Percentiles rank a stretch among this genome's conserved stretches.
Evolutionary conservation across 2,329 filamentous ascomycete genomes (phyloP).

Genomic region (Xylariomycetidae sp.): DNA sequence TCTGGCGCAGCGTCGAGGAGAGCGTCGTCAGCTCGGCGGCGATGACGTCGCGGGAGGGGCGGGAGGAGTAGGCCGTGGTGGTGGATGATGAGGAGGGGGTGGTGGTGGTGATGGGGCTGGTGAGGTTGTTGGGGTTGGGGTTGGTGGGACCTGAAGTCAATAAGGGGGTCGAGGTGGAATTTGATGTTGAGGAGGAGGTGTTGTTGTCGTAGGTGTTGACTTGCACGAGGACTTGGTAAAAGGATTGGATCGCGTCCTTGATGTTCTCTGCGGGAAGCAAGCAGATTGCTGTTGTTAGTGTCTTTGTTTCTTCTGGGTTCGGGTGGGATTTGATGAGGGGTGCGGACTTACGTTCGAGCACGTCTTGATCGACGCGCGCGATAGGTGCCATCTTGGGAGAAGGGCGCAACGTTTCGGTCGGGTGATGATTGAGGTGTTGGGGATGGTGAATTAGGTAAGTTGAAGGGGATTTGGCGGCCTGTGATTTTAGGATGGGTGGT

Average conservation of each 20-base stretch:
- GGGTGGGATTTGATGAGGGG: background rate
- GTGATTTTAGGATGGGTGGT: no score
- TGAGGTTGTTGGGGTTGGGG: conserved; percentile 1
- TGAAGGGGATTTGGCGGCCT: no score
- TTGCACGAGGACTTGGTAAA: conserved; percentile 45
- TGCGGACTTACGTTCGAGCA: conserved; percentile 28
- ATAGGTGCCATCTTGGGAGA: conserved; percentile 34
- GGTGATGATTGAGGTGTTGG: no score
- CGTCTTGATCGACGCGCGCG: conserved; percentile 27
- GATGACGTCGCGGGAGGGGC: conserved; percentile 52
- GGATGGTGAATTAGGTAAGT: no score
- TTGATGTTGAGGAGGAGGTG: conserved; percentile 3
- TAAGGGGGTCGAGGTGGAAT: conserved; percentile 1
- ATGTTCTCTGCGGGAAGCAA: conserved; percentile 22
- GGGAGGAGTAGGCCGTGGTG: conserved; percentile 2
- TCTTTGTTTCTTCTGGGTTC: background rate
- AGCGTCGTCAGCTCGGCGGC: conserved; percentile 45
- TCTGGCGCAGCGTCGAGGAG: conserved; percentile 32
- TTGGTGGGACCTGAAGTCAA: conserved; percentile 2
- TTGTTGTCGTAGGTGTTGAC: conserved; percentile 54
- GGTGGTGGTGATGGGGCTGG: conserved; percentile 1
- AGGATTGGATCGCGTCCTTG: conserved; percentile 30
- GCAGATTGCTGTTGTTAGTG: background rate
- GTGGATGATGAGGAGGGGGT: conserved; percentile 1
- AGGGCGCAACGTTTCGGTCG: no score